Evolutionary conservation across 805 yeast species (phyloP).

Genomic region (Kuraishia capsulata): DNA sequence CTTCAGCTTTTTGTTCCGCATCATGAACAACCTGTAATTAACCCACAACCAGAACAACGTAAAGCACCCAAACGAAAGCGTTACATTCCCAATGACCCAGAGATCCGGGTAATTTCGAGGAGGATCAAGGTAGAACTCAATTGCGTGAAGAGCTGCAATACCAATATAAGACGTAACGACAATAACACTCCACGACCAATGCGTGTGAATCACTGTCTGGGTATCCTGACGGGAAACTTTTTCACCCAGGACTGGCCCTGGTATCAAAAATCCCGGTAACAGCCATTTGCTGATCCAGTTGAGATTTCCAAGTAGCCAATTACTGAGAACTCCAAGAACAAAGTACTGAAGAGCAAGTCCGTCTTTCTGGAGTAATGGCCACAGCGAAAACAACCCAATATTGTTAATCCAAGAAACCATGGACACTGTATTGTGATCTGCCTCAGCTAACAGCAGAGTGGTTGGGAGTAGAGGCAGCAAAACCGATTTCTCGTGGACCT

Average conservation of each 20-base stretch:
- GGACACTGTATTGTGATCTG: slow-evolving; percentile 52
- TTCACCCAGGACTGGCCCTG: slow-evolving; percentile 24
- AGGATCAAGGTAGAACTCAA: slow-evolving; percentile 43
- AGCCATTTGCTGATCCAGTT: slow-evolving; percentile 40
- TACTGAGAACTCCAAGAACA: slow-evolving; percentile 51
- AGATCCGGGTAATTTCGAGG: slow-evolving; percentile 69
- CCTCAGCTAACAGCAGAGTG: slow-evolving; percentile 50
- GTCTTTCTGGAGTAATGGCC: slow-evolving; percentile 79
- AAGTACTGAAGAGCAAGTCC: slow-evolving; percentile 64
- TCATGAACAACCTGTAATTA: slow-evolving; percentile 38
- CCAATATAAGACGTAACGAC: slow-evolving; percentile 44
- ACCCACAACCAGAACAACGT: slow-evolving; percentile 77
- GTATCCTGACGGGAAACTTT: slow-evolving; percentile 4
- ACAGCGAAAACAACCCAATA: slow-evolving; percentile 74
- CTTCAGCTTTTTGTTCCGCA: slow-evolving; percentile 19
- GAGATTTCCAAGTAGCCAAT: slow-evolving; percentile 70
- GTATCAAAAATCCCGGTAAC: slow-evolving; percentile 29
- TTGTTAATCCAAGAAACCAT: slow-evolving; percentile 84
- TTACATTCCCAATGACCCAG: slow-evolving; percentile 72
- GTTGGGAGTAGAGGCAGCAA: slow-evolving; percentile 83
- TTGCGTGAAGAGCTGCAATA: slow-evolving; percentile 39
- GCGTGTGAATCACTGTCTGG: slow-evolving; percentile 2
- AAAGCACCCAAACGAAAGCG: slow-evolving; percentile 71
- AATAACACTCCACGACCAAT: slow-evolving; percentile 37
- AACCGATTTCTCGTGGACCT: slow-evolving; percentile 92